These are phyloP conservation scores for Plasmodiophora brassicae DNA, from an alignment of 208 protist species.

Conservation along the genomic window DNA sequence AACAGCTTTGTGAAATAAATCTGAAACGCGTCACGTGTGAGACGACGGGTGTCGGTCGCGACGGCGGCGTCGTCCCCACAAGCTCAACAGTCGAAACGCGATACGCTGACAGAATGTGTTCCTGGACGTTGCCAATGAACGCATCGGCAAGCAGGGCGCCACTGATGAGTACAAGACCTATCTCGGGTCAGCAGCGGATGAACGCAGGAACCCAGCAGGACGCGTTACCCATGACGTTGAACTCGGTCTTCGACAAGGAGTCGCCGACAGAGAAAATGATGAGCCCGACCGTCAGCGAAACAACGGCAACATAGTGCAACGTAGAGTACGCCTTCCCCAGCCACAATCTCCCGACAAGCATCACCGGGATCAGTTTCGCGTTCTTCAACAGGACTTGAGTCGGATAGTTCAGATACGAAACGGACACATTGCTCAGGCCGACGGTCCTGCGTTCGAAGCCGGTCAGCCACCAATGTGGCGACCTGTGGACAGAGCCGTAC, in stretches of 20 bases:
- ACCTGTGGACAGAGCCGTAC: no score
- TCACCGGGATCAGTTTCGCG: conserved; percentile 11
- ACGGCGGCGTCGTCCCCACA: no score
- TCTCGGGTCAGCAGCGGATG: background rate
- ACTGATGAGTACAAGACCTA: background rate
- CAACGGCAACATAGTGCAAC: background rate
- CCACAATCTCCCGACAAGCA: background rate
- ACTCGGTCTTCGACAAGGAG: background rate
- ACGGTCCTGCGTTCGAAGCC: no score
- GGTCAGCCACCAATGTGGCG: background rate
- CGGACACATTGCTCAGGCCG: background rate
- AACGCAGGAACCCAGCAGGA: no score
- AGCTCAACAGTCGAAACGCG: background rate
- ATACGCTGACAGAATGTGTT: background rate
- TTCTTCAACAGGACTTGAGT: conserved; percentile 3
- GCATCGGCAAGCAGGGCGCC: background rate
- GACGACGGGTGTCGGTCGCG: background rate
- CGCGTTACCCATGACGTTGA: background rate
- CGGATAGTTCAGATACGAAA: background rate
- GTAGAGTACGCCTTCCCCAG: background rate
- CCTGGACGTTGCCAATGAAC: conserved; percentile 22
- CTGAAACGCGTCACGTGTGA: background rate
- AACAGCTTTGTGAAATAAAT: background rate
- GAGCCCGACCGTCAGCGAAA: background rate
- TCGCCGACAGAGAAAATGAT: background rate